Base-by-base conservation (phyloP, 345 rosid species). In the Iberis pinnata region DNA sequence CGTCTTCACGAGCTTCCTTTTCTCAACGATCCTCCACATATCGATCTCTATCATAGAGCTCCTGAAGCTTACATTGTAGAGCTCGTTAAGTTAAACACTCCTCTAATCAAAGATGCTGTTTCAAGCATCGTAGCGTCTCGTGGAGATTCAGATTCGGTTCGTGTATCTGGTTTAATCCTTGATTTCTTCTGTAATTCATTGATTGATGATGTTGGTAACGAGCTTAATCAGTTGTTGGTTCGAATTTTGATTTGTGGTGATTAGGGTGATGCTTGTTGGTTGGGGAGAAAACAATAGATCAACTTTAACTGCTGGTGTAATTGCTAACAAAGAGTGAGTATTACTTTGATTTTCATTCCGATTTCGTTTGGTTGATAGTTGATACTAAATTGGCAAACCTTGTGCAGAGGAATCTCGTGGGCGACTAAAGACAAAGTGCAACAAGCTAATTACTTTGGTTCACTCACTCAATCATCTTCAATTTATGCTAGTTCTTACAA, bases 381-480 rank as follows among this genome's bases (percentile, higher is more conserved):
- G n/a, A n/a, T n/a, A n/a, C n/a, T n/a, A n/a, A n/a, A n/a, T n/a
- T n/a, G n/a, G n/a, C n/a, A n/a, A n/a, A n/a, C n/a, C n/a, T n/a
- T n/a, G n/a, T n/a, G n/a, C 74, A 86, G 98, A 70, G 98, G 95
- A 71, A 85, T 92, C 71, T 92, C 97, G n/a, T 92, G 98, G 98
- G 95, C 90, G 12, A 92, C 99, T 1, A 92, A 92, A 73, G 99
- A 92, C 75, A 92, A 81, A 37, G 94, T 92, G 53, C 99, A 92
- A 35, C 97, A 83, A 64, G 90, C 99, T 19, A 92, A 92, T 73
- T 92, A 88, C 70, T 92, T 92, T 25, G 97, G 97, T 7, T 92
- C 98, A 0, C 74, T 93, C 1, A 93, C 99, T 1, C 99, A 93
- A 68, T 97, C 97, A 20, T 93, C 97, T 15, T 52, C 87, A 8